Base-by-base conservation (phyloP, 2,329 filamentous ascomycete species). In the Colletotrichum musae region DNA sequence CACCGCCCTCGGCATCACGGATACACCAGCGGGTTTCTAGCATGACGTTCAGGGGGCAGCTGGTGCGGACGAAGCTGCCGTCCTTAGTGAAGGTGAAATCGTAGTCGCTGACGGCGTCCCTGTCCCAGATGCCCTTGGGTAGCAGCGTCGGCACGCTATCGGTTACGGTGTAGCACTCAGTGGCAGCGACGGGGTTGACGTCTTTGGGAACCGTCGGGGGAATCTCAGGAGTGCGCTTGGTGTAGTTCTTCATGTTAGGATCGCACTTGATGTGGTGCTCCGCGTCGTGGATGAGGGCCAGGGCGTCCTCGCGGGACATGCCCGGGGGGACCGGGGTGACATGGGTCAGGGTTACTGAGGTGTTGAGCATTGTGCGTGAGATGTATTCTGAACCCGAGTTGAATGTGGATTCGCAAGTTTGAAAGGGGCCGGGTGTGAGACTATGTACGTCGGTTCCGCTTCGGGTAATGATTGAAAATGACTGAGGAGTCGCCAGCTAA, bases 71-170 rank as follows among this genome's bases (percentile, higher is more conserved):
- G 74, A 87, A 88, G 6, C 87, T 73, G 18, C 87, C 87, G 32
- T 76, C 80, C n/a, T 78, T 78, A 18, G 85, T 77, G 70, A 87
- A 77, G 18, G 85, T 83, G 70, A 89, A 85, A 77, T 89, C 87
- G 74, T 87, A 87, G 6, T 76, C 83, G 78, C 86, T 88, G 60
- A 85, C 81, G 6, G 89, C 84, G 56, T 85, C 83, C 59, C 81
- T 84, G 73, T 87, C 86, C 86, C 86, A 89, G 32, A 89, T 79
- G 2, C 86, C 86, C 15, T 85, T 85, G 4, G 87, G 86, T 26
- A 89, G 79, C 43, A 89, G 78, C 45, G 85, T 80, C 72, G 88
- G 85, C 7, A 88, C 80, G 45, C 81, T 78, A 71, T 87, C 85
- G 6, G 81, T 85, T 26, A 88, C 85, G 39, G 80, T 79, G 77